These are phyloP conservation scores for Podospora comata DNA, from an alignment of 495 filamentous ascomycete genomes.

Conservation along the genomic window DNA sequence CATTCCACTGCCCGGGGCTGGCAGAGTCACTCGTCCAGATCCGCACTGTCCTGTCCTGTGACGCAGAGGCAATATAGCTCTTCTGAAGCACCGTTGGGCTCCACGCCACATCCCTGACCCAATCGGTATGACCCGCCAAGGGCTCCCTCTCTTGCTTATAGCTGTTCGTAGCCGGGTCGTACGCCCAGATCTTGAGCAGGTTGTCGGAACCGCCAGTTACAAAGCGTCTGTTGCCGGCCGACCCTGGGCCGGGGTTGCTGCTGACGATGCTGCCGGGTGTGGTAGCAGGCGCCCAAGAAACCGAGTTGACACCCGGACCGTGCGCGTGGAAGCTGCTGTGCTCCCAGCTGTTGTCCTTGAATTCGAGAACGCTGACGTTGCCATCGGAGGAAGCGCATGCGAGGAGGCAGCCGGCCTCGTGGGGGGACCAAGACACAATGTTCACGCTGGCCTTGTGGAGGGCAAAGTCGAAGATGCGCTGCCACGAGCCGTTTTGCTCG, in stretches of 20 bases:
- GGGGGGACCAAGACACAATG: slow-evolving; percentile 93
- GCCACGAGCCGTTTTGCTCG: slow-evolving; percentile 72
- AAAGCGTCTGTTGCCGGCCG: slow-evolving; percentile 65
- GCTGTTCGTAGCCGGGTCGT: slow-evolving; percentile 45
- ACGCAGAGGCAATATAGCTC: slow-evolving; percentile 89
- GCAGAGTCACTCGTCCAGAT: slow-evolving; percentile 84
- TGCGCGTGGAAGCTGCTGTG: slow-evolving; percentile 89
- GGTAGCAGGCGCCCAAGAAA: slow-evolving; percentile 88
- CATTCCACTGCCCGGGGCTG: slow-evolving; percentile 65
- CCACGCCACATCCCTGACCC: slow-evolving; percentile 98
- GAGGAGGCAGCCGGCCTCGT: slow-evolving; percentile 90
- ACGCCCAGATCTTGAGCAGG: slow-evolving; percentile 81
- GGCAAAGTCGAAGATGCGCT: slow-evolving; percentile 82
- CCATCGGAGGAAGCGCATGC: slow-evolving; percentile 93
- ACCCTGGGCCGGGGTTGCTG: slow-evolving; percentile 58
- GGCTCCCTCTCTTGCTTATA: slow-evolving; percentile 55
- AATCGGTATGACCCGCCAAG: slow-evolving; percentile 81
- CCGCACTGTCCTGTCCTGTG: slow-evolving; percentile 93
- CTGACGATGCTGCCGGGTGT: slow-evolving; percentile 76
- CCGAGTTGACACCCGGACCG: slow-evolving; percentile 87
- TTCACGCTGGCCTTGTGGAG: slow-evolving; percentile 94
- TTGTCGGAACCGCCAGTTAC: slow-evolving; percentile 95
- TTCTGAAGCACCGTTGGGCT: slow-evolving; percentile 89
- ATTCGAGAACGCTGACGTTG: slow-evolving; percentile 87
- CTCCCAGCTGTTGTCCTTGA: slow-evolving; percentile 87